Base-by-base conservation (phyloP, 2,329 filamentous ascomycete species). In the Clonostachys rosea region DNA sequence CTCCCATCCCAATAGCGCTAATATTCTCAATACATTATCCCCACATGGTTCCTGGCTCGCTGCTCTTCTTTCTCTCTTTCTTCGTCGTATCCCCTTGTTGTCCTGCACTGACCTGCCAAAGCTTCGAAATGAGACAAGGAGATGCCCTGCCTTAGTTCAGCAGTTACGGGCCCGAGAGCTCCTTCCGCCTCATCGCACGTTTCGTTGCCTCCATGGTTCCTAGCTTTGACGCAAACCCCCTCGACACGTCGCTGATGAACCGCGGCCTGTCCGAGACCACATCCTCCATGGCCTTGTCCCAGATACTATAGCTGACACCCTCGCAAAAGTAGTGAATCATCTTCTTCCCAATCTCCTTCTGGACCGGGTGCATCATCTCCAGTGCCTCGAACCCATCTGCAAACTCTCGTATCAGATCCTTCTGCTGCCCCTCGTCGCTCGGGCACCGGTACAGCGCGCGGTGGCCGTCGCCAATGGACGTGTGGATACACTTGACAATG, bases 341-440 rank as follows among this genome's bases (percentile, higher is more conserved):
- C 10, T 39, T 45, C 5, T 47, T 42, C 4, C 47, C 55, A 9
- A 67, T 50, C 6, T 50, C 51, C 34, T 36, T 45, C 49, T 65
- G 63, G 2, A 33, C 30, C 5, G 35, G n/a, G 16, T 64, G 54
- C 4, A 45, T 50, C 24, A 48, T 43, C 40, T 55, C 49, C 14
- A 67, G 50, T 1, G 60, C 61, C 49, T 67, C 64, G 47, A 59
- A 67, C 7, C 54, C 64, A 30, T 66, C 60, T 8, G 63, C 64
- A 53, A 67, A 67, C 51, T 64, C 59, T 12, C 54, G 41, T 53
- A 61, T 65, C n/a, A 61, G 49, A 3, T 48, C 39, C 44, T 53
- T 56, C 47, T 67, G 64, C n/a, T 54, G 52, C 7, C 43, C 52
- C n/a, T 53, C 44, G 33, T 65, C 62, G 3, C 39, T 42, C 7